These are phyloP conservation scores for Tulasnella sp. DNA, from an alignment of 768 basidiomycete species.

Conservation along the genomic window DNA sequence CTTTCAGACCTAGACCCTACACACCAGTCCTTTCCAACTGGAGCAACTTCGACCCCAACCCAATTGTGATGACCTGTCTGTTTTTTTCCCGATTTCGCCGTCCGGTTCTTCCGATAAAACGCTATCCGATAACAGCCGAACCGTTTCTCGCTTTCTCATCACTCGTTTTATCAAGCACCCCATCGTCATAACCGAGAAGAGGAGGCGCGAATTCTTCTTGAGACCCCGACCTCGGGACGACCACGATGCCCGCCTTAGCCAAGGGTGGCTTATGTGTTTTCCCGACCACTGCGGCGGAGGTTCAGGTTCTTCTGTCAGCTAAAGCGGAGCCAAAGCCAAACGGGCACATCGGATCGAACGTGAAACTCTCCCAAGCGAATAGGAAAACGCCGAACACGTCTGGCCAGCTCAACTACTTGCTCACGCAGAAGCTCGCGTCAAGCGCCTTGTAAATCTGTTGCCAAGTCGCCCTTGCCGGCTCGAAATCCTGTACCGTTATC, in stretches of 20 bases:
- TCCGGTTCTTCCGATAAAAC: not conserved
- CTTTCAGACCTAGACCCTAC: too few species aligned
- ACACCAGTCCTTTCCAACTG: not conserved
- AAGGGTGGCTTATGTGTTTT: not conserved
- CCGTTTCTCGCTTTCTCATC: not conserved
- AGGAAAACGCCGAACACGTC: not conserved
- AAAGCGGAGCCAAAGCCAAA: not conserved
- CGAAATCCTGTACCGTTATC: not conserved
- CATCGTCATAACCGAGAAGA: not conserved
- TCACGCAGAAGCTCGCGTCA: not conserved
- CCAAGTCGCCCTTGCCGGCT: not conserved
- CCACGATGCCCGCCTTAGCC: not conserved
- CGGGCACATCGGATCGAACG: not conserved
- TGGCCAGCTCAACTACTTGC: not conserved
- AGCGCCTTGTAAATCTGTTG: not conserved
- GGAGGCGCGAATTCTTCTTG: not conserved
- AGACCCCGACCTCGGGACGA: not conserved
- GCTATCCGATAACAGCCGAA: constrained; percentile 3
- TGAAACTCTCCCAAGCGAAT: not conserved
- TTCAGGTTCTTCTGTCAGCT: not conserved
- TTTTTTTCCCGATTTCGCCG: not conserved
- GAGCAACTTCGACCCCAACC: not conserved
- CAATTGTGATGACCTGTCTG: not conserved
- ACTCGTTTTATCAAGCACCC: not conserved
- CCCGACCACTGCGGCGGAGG: not conserved